Percentiles rank a stretch among this genome's conserved stretches.
Evolutionary conservation across 805 yeast species (phyloP).

Genomic region (Candida nitratophila): DNA sequence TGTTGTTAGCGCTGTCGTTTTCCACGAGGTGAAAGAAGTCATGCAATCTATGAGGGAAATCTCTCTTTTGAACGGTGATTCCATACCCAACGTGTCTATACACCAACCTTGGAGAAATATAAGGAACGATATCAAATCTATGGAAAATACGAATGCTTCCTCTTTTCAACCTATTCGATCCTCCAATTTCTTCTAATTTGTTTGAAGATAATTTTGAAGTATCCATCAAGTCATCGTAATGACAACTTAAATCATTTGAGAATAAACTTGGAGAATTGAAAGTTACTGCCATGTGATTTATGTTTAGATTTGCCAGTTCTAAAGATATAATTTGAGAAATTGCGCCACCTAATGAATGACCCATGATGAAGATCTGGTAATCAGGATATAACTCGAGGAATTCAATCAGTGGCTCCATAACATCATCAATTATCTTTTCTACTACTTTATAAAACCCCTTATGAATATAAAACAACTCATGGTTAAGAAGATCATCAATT

Average conservation of each 20-base stretch:
- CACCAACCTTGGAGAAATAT: constrained; percentile 9
- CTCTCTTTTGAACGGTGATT: constrained; percentile 6
- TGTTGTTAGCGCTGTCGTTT: background rate
- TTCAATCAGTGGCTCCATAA: constrained; percentile 6
- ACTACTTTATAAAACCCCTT: constrained; percentile 12
- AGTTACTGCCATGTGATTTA: constrained; percentile 7
- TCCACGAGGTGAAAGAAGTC: constrained; percentile 1
- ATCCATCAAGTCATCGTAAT: constrained; percentile 4
- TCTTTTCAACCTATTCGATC: background rate
- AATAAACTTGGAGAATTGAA: constrained; percentile 14
- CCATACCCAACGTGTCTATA: constrained; percentile 12
- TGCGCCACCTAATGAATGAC: constrained; percentile 57
- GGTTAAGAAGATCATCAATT: too few relatives aligned
- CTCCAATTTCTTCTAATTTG: background rate
- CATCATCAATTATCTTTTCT: constrained; percentile 5
- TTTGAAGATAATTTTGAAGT: background rate
- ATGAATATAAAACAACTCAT: constrained; percentile 8
- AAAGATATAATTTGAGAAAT: constrained; percentile 53
- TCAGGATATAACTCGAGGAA: constrained; percentile 18
- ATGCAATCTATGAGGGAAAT: constrained; percentile 7
- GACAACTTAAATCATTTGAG: constrained; percentile 9
- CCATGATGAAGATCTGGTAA: constrained; percentile 31
- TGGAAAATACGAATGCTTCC: constrained; percentile 10
- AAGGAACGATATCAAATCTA: constrained; percentile 12
- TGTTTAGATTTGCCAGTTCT: constrained; percentile 52